Percentiles rank a stretch among this genome's conserved stretches.
phyloP scores from a whole-genome alignment of 805 yeast genomes.

The Jamesozyma piceae region DNA sequence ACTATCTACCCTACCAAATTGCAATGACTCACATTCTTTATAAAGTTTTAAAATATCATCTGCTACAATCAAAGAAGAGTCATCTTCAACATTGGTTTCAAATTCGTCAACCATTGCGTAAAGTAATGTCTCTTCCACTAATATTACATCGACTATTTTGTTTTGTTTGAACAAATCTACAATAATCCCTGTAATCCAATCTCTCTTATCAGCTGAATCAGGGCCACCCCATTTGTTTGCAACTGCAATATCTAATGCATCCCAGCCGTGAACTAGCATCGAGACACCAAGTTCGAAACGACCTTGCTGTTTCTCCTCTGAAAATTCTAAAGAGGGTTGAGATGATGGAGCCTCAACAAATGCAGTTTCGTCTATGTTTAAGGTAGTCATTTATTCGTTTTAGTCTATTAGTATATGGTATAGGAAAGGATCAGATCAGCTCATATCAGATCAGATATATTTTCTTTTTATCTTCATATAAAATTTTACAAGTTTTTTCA shows the following conservation, averaged over 20 bases:
- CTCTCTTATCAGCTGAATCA: slow-evolving; percentile 81
- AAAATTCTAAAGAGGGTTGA: slow-evolving; percentile 32
- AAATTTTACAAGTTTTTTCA: no score
- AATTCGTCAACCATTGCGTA: slow-evolving; percentile 95
- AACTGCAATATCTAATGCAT: slow-evolving; percentile 78
- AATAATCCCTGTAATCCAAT: slow-evolving; percentile 82
- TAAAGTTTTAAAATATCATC: slow-evolving; percentile 55
- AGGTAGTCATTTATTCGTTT: background rate
- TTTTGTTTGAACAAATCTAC: slow-evolving; percentile 64
- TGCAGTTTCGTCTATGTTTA: slow-evolving; percentile 34
- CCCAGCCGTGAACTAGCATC: slow-evolving; percentile 88
- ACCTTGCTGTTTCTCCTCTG: slow-evolving; percentile 62
- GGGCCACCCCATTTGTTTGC: slow-evolving; percentile 95
- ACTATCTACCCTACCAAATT: slow-evolving; percentile 48
- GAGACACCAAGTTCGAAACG: slow-evolving; percentile 89
- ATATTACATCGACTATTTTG: slow-evolving; percentile 60
- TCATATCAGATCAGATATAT: no score
- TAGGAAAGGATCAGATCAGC: no score
- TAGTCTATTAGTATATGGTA: no score
- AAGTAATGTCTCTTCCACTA: slow-evolving; percentile 74
- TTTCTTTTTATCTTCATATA: no score
- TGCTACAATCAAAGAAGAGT: slow-evolving; percentile 70
- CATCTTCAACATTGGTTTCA: slow-evolving; percentile 81
- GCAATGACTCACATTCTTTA: slow-evolving; percentile 46
- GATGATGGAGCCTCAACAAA: slow-evolving; percentile 46